These are phyloP conservation scores for Aspergillus transmontanensis DNA, from an alignment of 2,329 filamentous ascomycete species.

Conservation along the genomic window DNA sequence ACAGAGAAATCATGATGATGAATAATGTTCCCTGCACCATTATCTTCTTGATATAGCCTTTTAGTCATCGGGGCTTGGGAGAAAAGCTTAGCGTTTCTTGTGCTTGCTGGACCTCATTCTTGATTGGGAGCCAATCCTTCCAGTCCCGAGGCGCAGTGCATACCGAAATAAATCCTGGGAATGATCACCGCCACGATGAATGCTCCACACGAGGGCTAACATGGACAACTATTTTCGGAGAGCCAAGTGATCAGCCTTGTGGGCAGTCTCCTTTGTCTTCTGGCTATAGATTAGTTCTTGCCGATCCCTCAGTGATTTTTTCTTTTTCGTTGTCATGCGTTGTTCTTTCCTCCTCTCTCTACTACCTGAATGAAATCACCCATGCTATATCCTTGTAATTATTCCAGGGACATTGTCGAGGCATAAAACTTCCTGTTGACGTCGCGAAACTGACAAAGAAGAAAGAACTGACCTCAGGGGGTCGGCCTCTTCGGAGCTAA, in stretches of 20 bases:
- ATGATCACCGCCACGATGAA: not conserved
- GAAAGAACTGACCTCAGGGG: slow-evolving; percentile 12
- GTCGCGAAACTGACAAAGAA: slow-evolving; percentile 1
- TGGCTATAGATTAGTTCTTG: not conserved
- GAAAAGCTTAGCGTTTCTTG: slow-evolving; percentile 18
- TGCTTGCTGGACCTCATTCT: not conserved
- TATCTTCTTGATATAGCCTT: not conserved
- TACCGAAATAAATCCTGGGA: not conserved
- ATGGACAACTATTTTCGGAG: not conserved
- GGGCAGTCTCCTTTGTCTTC: not conserved
- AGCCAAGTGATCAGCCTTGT: not conserved
- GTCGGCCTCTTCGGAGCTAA: slow-evolving; percentile 10
- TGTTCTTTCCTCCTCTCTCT: not conserved
- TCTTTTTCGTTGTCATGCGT: not conserved
- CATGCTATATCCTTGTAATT: not conserved
- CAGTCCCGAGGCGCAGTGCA: not conserved
- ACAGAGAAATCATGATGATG: no score
- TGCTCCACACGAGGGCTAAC: not conserved
- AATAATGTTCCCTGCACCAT: no score
- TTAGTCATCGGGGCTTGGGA: slow-evolving; percentile 15
- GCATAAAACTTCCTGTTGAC: not conserved
- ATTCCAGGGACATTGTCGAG: not conserved
- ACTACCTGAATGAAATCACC: not conserved
- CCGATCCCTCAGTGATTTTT: not conserved
- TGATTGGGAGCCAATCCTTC: not conserved